These are phyloP conservation scores for Luffa acutangula DNA, from an alignment of 306 rosid genomes.

Conservation along the genomic window DNA sequence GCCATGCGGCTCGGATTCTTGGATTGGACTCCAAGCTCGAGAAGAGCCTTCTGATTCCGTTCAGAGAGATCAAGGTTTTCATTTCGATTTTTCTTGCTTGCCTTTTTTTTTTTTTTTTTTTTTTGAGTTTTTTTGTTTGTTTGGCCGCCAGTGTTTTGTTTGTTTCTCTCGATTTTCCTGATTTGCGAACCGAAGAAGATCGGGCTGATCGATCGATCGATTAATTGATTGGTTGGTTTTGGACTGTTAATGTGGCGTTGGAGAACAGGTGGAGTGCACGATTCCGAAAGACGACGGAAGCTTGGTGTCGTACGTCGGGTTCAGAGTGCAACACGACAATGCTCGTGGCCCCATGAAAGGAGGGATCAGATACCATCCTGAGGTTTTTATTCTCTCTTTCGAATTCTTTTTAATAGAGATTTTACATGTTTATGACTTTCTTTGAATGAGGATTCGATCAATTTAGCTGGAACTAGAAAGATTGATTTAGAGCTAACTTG, in stretches of 20 bases:
- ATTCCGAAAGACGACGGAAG: constrained; percentile 65
- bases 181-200: background rate
- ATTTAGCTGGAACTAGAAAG: too few species aligned
- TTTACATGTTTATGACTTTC: background rate
- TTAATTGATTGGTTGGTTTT: background rate
- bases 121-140: background rate
- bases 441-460: too few species aligned
- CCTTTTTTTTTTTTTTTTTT: background rate
- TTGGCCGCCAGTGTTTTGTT: background rate
- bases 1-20: constrained; percentile 41
- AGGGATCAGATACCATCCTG: constrained; percentile 65
- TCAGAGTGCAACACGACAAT: constrained; percentile 63
- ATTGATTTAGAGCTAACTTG: too few species aligned
- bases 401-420: background rate
- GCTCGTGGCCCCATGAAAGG: constrained; percentile 83
- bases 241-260: background rate
- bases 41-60: constrained; percentile 52
- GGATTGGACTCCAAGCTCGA: constrained; percentile 55
- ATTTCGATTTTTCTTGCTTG: background rate
- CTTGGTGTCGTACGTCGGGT: constrained; percentile 47
- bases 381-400: constrained; percentile 23
- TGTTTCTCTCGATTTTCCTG: background rate
- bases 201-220: background rate
- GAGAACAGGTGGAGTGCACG: constrained; percentile 55
- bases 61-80: constrained; percentile 54